These are phyloP conservation scores for Phialophora tarda DNA, from an alignment of 2,329 filamentous ascomycete genomes.

Conservation along the genomic window DNA sequence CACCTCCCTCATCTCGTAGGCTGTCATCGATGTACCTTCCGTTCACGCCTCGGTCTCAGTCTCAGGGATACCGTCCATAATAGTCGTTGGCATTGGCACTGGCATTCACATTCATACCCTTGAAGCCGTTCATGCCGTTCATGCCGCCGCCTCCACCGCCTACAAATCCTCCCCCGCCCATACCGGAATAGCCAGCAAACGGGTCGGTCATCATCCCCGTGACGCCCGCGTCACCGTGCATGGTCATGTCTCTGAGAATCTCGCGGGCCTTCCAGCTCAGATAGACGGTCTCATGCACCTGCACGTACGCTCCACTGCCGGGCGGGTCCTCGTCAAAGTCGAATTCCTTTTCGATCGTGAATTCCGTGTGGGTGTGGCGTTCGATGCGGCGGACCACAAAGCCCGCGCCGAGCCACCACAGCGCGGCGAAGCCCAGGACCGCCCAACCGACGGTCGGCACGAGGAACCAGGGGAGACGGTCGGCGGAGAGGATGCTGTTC, in stretches of 20 bases:
- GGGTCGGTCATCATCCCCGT: not conserved
- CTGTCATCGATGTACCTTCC: not conserved
- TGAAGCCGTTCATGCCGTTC: not conserved
- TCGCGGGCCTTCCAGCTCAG: constrained; percentile 4
- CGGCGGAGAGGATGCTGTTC: not conserved
- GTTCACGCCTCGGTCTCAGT: not conserved
- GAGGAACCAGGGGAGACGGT: not conserved
- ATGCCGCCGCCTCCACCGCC: not conserved
- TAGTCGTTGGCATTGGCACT: not conserved
- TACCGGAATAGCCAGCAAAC: not conserved
- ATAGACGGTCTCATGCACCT: constrained; percentile 5
- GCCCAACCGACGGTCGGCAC: not conserved
- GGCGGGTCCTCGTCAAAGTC: constrained; percentile 1
- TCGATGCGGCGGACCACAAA: not conserved
- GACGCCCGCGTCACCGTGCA: not conserved
- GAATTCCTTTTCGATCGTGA: not conserved
- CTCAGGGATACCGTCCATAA: not conserved
- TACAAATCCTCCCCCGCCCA: not conserved
- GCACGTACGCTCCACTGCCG: constrained; percentile 1
- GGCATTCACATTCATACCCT: not conserved
- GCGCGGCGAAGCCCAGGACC: not conserved
- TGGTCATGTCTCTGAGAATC: not conserved
- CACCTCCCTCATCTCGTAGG: not conserved
- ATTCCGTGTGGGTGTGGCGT: not conserved
- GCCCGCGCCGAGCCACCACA: not conserved